phyloP scores from a whole-genome alignment of 2,329 filamentous ascomycete species.

The Ophiostoma triangulosporum region DNA sequence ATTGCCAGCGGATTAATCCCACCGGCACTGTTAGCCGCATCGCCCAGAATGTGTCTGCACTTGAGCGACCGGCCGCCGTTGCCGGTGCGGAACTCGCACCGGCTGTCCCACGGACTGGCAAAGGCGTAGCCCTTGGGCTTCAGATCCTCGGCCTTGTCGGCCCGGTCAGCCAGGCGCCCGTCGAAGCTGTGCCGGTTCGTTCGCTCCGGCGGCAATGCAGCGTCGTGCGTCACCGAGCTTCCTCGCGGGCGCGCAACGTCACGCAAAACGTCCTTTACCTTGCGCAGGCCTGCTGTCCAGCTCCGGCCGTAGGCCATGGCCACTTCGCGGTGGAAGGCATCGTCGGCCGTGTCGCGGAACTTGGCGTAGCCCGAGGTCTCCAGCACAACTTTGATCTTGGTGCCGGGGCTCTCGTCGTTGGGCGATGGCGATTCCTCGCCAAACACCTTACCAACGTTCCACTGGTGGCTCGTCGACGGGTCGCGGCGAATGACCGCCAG shows the following conservation, averaged over 20 bases:
- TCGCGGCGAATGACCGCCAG: slow-evolving; percentile 61
- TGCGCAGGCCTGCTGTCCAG: slow-evolving; percentile 34
- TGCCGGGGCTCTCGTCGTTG: neutral
- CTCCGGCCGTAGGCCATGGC: slow-evolving; percentile 42
- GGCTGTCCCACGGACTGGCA: slow-evolving; percentile 71
- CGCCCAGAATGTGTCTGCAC: slow-evolving; percentile 54
- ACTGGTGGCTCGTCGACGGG: slow-evolving; percentile 53
- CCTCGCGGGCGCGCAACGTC: neutral
- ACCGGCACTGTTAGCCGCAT: slow-evolving; percentile 15
- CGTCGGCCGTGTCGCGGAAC: slow-evolving; percentile 26
- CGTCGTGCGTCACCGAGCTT: neutral
- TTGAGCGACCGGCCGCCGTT: slow-evolving; percentile 60
- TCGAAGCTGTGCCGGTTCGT: slow-evolving; percentile 22
- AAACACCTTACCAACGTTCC: slow-evolving; percentile 57
- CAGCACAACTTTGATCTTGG: slow-evolving; percentile 32
- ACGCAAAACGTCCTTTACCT: slow-evolving; percentile 33
- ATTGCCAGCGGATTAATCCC: slow-evolving; percentile 32
- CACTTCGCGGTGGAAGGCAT: slow-evolving; percentile 37
- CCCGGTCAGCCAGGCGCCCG: neutral
- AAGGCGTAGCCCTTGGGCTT: slow-evolving; percentile 62
- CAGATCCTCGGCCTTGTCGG: slow-evolving; percentile 16
- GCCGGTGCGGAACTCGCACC: slow-evolving; percentile 74
- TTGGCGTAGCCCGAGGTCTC: slow-evolving; percentile 44
- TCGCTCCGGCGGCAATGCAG: too few relatives aligned
- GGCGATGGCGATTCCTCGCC: neutral